Conservation (phyloP, 768 basidiomycete species). For the Auriculariales sp. region DNA sequence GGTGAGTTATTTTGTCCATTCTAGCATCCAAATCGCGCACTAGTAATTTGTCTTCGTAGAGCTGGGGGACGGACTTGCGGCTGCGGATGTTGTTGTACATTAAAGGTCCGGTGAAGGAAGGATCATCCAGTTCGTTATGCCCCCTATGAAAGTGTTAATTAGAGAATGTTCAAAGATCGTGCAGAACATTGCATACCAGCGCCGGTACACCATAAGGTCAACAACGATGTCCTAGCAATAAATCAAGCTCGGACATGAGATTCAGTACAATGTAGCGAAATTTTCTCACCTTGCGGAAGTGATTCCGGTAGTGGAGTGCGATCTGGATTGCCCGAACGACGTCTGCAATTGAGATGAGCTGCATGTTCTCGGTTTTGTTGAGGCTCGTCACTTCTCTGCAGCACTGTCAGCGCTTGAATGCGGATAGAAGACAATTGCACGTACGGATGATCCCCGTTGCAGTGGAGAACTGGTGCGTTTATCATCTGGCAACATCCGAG, state of each 20-base stretch:
- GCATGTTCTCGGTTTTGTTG: background rate
- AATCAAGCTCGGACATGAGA: background rate
- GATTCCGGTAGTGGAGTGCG: slow-evolving; percentile 76
- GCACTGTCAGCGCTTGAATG: background rate
- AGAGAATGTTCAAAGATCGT: background rate
- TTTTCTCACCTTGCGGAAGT: slow-evolving; percentile 81
- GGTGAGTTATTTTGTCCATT: no score
- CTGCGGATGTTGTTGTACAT: slow-evolving; percentile 85
- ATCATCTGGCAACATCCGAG: slow-evolving; percentile 80
- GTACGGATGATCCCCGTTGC: slow-evolving; percentile 61
- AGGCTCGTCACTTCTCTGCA: background rate
- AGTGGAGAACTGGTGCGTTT: slow-evolving; percentile 76
- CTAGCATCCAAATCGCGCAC: slow-evolving; percentile 25
- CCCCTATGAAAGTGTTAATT: slow-evolving; percentile 30
- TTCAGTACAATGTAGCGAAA: background rate
- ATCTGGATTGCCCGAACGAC: slow-evolving; percentile 74
- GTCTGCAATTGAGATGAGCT: slow-evolving; percentile 31
- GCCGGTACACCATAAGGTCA: slow-evolving; percentile 77
- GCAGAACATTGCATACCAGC: slow-evolving; percentile 40
- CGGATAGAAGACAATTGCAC: background rate
- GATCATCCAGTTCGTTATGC: slow-evolving; percentile 82
- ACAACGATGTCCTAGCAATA: slow-evolving; percentile 58
- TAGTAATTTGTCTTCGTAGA: slow-evolving; percentile 68
- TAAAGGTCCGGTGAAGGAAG: slow-evolving; percentile 71
- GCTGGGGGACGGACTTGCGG: slow-evolving; percentile 55